Evolutionary conservation across 257 asterid species (phyloP).

Genomic region (Nicotiana attenuata): DNA sequence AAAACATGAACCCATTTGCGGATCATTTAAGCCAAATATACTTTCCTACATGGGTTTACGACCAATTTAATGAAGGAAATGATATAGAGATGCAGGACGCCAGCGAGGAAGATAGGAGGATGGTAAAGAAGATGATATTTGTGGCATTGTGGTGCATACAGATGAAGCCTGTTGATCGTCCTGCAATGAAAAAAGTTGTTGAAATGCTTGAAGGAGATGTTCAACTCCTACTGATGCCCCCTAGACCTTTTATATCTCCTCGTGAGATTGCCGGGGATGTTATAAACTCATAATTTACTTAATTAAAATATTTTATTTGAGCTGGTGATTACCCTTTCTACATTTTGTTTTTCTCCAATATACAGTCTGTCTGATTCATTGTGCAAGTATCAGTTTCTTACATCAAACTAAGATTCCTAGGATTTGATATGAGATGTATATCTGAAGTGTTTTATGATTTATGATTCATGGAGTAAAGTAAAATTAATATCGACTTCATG

Average conservation of each 20-base stretch:
- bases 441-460: no score
- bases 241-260: slow-evolving; percentile 27
- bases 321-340: no score
- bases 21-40: slow-evolving; percentile 25
- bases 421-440: no score
- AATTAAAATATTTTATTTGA: not conserved
- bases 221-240: slow-evolving; percentile 34
- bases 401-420: no score
- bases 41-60: slow-evolving; percentile 50
- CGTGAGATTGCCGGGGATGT: slow-evolving; percentile 17
- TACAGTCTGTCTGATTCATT: no score
- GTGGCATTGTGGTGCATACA: slow-evolving; percentile 60
- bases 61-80: slow-evolving; percentile 29
- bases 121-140: slow-evolving; percentile 46
- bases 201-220: slow-evolving; percentile 44
- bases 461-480: no score
- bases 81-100: slow-evolving; percentile 25
- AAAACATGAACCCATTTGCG: slow-evolving; percentile 21
- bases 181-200: slow-evolving; percentile 40
- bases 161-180: slow-evolving; percentile 37
- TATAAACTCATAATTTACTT: not conserved
- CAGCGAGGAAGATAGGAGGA: slow-evolving; percentile 29
- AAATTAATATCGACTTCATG: no score
- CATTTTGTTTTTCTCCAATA: no score
- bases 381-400: no score